Conservation (phyloP, 106 monocot species). For the Dioscorea dumetorum region DNA sequence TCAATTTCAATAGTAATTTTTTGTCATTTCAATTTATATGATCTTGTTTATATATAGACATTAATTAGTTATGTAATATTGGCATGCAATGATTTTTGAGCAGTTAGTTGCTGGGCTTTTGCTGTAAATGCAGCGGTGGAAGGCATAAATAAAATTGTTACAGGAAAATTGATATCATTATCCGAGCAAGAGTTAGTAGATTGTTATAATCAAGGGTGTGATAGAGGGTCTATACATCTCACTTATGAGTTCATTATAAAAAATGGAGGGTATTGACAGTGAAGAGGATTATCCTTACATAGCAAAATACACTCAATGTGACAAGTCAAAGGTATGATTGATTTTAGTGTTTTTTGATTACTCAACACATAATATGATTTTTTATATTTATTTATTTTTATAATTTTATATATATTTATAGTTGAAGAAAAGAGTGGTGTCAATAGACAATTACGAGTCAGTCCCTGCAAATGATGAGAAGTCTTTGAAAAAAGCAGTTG, state of each 20-base stretch:
- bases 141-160: slow-evolving; percentile 7
- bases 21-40: too few relatives aligned
- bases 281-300: slow-evolving; percentile 55
- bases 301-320: slow-evolving; percentile 22
- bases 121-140: slow-evolving; percentile 61
- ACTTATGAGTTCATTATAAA: slow-evolving; percentile 71
- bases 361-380: too few relatives aligned
- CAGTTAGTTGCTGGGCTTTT: slow-evolving; percentile 90
- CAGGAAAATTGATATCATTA: slow-evolving; percentile 44
- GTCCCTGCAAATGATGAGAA: slow-evolving; percentile 32
- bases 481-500: slow-evolving; percentile 42
- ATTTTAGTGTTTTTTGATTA: too few relatives aligned
- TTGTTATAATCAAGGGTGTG: slow-evolving; percentile 75
- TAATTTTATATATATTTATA: slow-evolving; percentile 1
- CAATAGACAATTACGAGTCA: slow-evolving; percentile 41
- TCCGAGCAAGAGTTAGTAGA: slow-evolving; percentile 86
- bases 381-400: neutral
- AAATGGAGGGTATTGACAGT: slow-evolving; percentile 28
- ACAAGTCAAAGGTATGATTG: slow-evolving; percentile 18
- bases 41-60: too few relatives aligned
- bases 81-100: neutral
- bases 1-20: too few relatives aligned
- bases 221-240: slow-evolving; percentile 69
- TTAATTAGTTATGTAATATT: too few relatives aligned
- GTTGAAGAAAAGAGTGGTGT: slow-evolving; percentile 42